Evolutionary conservation across 1,284 basidiomycete species (phyloP), one percentile per base, ranked within the genome.

Genomic region (Papiliotrema terrestris): DNA sequence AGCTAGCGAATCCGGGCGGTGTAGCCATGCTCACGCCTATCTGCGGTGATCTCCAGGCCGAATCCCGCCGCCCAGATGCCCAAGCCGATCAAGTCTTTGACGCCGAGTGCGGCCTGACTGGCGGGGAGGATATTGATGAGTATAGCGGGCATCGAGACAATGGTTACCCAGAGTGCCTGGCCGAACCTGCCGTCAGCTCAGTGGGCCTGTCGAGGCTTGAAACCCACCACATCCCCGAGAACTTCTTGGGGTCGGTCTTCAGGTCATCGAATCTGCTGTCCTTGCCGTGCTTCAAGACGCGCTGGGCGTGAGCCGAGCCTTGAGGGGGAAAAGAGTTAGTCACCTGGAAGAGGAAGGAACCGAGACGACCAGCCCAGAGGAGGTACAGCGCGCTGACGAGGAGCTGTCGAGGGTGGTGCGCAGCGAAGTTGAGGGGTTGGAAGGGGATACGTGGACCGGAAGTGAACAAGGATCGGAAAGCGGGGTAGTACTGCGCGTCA

Each of bases 231-330:
- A 81, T 85, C 37, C 69, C 78, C 1, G 84, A 79, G 67, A 89
- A 90, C 52, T 74, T 81, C 26, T 60, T 60, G 1, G 86, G 86
- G 46, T 83, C 66, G 53, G 81, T 81, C 70, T 87, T 88, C 56
- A 88, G 80, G 58, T 84, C 75, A 52, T 87, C 84, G 61, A 89
- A 89, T 17, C 87, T 77, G 8, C 85, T 84, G 70, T 89, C 87
- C 3, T 79, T 78, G 3, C 82, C 81, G 3, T 76, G 72, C 55
- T 79, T 81, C 43, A 79, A 57, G 37, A 83, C 80, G 53, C 82
- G 76, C 79, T 41, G 3, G 55, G 26, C 45, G 25, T 60, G 20
- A 52, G 49, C 37, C 52, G 5, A 14, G 50, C 15, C 39, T 17
- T 20, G 41, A 37, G 22, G 29, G 9, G 37, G n/a, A 42, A 45